Evolutionary conservation across 495 filamentous ascomycete species (phyloP).

Genomic region (Hyphodiscus hymeniophilus): DNA sequence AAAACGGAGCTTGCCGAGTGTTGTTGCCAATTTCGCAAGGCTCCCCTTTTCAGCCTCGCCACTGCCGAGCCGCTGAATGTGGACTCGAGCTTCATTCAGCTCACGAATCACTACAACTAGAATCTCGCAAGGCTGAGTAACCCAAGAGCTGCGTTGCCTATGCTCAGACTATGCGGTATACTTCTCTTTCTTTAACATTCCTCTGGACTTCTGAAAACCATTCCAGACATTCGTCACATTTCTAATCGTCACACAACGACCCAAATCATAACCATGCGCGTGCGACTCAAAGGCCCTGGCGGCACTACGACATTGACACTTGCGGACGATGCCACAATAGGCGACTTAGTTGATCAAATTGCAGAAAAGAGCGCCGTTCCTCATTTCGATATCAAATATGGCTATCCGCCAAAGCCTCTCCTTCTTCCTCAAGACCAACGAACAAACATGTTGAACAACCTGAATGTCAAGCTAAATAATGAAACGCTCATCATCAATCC

Average conservation of each 20-base stretch:
- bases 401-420: slow-evolving; percentile 73
- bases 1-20: too few species aligned
- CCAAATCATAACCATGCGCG: slow-evolving; percentile 45
- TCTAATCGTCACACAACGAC: background rate
- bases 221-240: too few species aligned
- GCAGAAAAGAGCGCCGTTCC: slow-evolving; percentile 40
- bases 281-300: slow-evolving; percentile 54
- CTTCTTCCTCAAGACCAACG: slow-evolving; percentile 36
- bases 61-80: background rate
- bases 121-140: too few species aligned
- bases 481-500: slow-evolving; percentile 37
- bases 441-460: slow-evolving; percentile 39
- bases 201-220: too few species aligned
- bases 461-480: slow-evolving; percentile 64
- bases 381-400: slow-evolving; percentile 72
- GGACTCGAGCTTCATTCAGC: background rate
- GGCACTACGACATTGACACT: slow-evolving; percentile 57
- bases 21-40: too few species aligned
- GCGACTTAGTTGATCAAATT: slow-evolving; percentile 51
- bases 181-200: too few species aligned
- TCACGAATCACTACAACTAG: background rate
- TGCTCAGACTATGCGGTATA: too few species aligned
- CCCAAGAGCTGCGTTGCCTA: too few species aligned
- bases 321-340: slow-evolving; percentile 54
- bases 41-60: slow-evolving; percentile 11